phyloP scores from a whole-genome alignment of 805 yeast species.

The Candida namnaoensis region DNA sequence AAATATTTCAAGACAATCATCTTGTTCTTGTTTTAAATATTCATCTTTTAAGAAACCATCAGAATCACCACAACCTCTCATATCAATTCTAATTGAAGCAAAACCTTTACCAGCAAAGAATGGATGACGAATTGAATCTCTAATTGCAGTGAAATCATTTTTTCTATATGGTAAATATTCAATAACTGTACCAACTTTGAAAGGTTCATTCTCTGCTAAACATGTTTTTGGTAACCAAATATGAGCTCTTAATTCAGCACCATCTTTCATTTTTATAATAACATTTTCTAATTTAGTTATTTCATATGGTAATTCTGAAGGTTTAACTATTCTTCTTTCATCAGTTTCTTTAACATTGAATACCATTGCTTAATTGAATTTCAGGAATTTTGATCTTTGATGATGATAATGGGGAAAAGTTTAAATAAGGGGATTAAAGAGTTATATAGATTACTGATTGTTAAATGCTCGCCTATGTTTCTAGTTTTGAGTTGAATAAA shows the following conservation, averaged over 20 bases:
- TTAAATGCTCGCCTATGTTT: no score
- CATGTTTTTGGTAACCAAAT: conserved; percentile 35
- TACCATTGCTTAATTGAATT: no score
- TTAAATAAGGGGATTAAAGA: no score
- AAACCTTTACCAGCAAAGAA: conserved; percentile 38
- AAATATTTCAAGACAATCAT: conserved; percentile 32
- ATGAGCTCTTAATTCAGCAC: conserved; percentile 28
- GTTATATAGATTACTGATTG: no score
- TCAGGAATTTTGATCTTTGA: no score
- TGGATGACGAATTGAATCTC: conserved; percentile 37
- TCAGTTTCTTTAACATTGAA: conserved; percentile 31
- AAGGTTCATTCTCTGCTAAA: conserved; percentile 11
- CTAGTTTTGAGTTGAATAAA: no score
- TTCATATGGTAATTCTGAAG: conserved; percentile 20
- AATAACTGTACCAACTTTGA: conserved; percentile 27
- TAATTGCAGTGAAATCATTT: conserved; percentile 32
- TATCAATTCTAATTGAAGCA: conserved; percentile 35
- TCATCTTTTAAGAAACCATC: conserved; percentile 33
- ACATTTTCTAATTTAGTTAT: conserved; percentile 25
- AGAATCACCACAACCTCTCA: conserved; percentile 37
- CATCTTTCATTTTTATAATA: conserved; percentile 30
- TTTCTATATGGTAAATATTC: conserved; percentile 40
- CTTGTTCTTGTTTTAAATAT: conserved; percentile 33
- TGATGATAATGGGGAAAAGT: no score
- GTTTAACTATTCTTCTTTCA: conserved; percentile 15